Evolutionary conservation across 176 grass and related monocot species (phyloP).

Genomic region (Musa troglodytarum): DNA sequence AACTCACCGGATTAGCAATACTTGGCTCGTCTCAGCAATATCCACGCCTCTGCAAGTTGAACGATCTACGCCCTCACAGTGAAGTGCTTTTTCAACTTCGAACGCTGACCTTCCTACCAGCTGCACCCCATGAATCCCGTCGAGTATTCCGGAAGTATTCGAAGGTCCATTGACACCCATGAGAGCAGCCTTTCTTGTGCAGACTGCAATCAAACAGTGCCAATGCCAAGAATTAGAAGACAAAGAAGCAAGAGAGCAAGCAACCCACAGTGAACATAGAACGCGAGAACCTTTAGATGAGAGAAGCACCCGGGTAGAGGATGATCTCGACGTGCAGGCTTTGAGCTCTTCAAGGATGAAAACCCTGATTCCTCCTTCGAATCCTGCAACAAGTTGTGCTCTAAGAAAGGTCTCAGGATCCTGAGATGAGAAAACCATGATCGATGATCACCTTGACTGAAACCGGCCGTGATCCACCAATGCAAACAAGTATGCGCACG

Average conservation of each 20-base stretch:
- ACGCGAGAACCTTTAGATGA: neutral
- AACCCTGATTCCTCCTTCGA: neutral
- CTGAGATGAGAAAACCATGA: too few species aligned
- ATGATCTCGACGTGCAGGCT: neutral
- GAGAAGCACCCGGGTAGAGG: neutral
- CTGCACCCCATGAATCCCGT: constrained; percentile 50
- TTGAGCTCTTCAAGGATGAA: neutral
- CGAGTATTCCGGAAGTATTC: constrained; percentile 36
- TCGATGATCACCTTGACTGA: too few species aligned
- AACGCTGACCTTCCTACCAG: constrained; percentile 29
- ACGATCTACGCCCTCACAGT: constrained; percentile 20
- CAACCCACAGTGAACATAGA: neutral
- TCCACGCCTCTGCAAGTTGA: constrained; percentile 22
- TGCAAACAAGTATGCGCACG: too few species aligned
- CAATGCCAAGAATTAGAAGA: neutral
- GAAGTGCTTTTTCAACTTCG: constrained; percentile 28
- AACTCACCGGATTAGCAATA: constrained; percentile 49
- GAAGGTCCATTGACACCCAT: constrained; percentile 39
- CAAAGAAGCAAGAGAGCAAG: neutral
- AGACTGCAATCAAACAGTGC: neutral
- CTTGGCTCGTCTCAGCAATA: constrained; percentile 24
- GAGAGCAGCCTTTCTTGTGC: neutral
- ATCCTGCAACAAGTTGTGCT: neutral
- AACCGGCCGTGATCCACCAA: too few species aligned
- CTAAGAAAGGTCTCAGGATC: neutral